Conservation (phyloP, 2,329 filamentous ascomycete genomes). For the Xylariaceae sp. region DNA sequence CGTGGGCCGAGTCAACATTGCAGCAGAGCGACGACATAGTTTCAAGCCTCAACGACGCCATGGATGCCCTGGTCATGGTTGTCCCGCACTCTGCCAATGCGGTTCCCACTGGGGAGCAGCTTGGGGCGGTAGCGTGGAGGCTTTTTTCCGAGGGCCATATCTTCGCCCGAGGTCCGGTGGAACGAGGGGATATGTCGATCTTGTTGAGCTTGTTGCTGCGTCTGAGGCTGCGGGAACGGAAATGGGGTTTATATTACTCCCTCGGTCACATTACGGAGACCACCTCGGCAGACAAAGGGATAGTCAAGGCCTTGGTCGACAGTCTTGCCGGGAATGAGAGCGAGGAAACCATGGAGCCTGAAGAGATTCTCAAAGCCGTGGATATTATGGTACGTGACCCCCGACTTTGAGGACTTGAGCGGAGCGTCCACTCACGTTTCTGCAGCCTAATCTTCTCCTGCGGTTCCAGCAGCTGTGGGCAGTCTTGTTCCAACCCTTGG, state of each 20-base stretch:
- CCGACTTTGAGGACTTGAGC: background rate
- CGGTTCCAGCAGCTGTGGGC: slow-evolving; percentile 8
- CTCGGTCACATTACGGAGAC: background rate
- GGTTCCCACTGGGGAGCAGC: background rate
- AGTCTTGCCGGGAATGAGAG: background rate
- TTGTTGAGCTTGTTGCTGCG: background rate
- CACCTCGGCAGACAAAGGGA: background rate
- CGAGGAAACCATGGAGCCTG: background rate
- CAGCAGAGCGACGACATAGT: background rate
- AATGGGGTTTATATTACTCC: background rate
- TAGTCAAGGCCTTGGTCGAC: slow-evolving; percentile 1
- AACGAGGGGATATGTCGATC: background rate
- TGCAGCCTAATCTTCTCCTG: slow-evolving; percentile 2
- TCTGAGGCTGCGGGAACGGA: background rate
- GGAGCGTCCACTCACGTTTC: background rate
- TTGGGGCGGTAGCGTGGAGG: slow-evolving; percentile 1
- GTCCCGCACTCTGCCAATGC: slow-evolving; percentile 9
- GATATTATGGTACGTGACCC: background rate
- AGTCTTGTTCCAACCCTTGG: slow-evolving; percentile 5
- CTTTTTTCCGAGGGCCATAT: background rate
- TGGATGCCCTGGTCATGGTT: slow-evolving; percentile 10
- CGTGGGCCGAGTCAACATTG: background rate
- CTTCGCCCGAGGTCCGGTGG: background rate
- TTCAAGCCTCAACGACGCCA: slow-evolving; percentile 1
- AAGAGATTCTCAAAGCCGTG: background rate